Conservation (phyloP, 768 basidiomycete species). For the Russula foetens region DNA sequence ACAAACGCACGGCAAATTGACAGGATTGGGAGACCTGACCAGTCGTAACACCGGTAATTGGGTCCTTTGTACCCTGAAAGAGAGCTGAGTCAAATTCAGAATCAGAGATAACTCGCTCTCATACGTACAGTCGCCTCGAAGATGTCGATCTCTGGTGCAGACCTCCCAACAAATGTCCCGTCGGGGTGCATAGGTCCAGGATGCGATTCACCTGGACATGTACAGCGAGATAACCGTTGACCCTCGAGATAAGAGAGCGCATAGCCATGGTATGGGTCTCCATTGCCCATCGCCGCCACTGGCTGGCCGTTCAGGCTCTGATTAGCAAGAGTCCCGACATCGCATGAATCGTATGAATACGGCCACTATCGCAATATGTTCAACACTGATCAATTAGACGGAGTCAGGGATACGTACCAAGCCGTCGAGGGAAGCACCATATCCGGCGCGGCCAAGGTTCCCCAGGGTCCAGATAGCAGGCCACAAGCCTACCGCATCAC, state of each 20-base stretch:
- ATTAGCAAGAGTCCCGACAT: slow-evolving; percentile 86
- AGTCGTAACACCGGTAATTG: background rate
- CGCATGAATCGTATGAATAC: slow-evolving; percentile 78
- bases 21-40: slow-evolving; percentile 18
- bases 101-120: background rate
- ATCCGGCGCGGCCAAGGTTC: slow-evolving; percentile 82
- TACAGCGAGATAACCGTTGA: slow-evolving; percentile 34
- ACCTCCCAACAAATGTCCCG: slow-evolving; percentile 52
- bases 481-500: slow-evolving; percentile 60
- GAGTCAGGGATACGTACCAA: slow-evolving; percentile 38
- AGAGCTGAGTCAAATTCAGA: background rate
- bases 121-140: slow-evolving; percentile 42
- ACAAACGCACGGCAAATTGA: slow-evolving; percentile 19
- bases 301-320: slow-evolving; percentile 70
- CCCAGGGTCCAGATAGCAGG: slow-evolving; percentile 79
- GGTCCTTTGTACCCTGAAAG: background rate
- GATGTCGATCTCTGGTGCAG: slow-evolving; percentile 66
- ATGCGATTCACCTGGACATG: slow-evolving; percentile 39
- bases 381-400: background rate
- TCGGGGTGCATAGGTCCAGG: slow-evolving; percentile 45
- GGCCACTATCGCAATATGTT: slow-evolving; percentile 48
- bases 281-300: slow-evolving; percentile 46
- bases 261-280: slow-evolving; percentile 45
- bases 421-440: slow-evolving; percentile 80
- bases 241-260: slow-evolving; percentile 80